Evolutionary conservation across 139 green algal species (phyloP).

Genomic region (Micractinium conductrix): DNA sequence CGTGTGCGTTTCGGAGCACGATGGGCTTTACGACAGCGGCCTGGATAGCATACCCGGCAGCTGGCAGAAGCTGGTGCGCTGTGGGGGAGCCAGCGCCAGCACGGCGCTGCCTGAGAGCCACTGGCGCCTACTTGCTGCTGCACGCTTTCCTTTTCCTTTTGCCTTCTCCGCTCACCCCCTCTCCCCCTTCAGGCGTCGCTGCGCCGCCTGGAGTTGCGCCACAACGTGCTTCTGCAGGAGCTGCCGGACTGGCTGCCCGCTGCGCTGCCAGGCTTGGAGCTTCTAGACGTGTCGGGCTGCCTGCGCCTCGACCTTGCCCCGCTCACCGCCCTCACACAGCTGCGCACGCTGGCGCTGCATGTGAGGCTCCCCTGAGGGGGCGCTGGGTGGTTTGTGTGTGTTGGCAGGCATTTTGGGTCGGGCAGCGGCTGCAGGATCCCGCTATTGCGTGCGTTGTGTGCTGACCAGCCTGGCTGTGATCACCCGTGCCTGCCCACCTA

Average conservation of each 20-base stretch:
- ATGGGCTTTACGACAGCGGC: slow-evolving; percentile 49
- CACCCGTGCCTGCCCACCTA: not conserved
- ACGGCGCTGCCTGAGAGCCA: too few species aligned
- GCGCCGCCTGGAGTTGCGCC: slow-evolving; percentile 11
- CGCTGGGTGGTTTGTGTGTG: too few species aligned
- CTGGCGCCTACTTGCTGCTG: not conserved
- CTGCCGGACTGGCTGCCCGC: slow-evolving; percentile 25
- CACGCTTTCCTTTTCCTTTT: not conserved
- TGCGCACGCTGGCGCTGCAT: slow-evolving; percentile 60
- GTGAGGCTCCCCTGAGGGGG: slow-evolving; percentile 11
- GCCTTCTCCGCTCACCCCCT: too few species aligned
- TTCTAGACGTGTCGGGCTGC: slow-evolving; percentile 51
- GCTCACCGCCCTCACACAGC: slow-evolving; percentile 43
- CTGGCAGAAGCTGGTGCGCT: slow-evolving; percentile 35
- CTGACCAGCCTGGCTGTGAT: not conserved
- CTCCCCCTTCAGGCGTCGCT: too few species aligned
- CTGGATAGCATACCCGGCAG: slow-evolving; percentile 52
- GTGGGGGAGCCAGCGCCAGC: too few species aligned
- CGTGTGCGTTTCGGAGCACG: slow-evolving; percentile 45
- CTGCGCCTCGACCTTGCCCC: slow-evolving; percentile 31
- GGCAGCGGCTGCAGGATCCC: not conserved
- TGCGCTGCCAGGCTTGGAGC: slow-evolving; percentile 8
- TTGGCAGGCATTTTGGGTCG: too few species aligned
- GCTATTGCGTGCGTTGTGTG: too few species aligned
- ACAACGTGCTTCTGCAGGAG: slow-evolving; percentile 32